Evolutionary conservation across 495 filamentous ascomycete genomes (phyloP).

Genomic region (Bryoglossum gracile): DNA sequence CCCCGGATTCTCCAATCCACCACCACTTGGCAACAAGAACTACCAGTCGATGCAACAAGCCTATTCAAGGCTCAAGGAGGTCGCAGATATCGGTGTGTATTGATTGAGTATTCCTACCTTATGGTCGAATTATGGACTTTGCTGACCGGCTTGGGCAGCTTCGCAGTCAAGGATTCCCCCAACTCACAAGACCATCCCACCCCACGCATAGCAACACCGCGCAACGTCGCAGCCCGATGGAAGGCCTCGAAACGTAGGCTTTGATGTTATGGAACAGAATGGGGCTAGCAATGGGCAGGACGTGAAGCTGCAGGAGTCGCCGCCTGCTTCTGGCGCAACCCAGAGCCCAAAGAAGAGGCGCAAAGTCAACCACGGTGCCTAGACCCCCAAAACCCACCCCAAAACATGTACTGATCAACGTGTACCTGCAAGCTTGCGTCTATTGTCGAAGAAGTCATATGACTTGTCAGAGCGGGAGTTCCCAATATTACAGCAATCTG

Average conservation of each 20-base stretch:
- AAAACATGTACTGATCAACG: constrained; percentile 37
- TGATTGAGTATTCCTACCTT: neutral
- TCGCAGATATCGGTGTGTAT: constrained; percentile 5
- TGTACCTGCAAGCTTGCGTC: constrained; percentile 77
- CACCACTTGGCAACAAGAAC: constrained; percentile 1
- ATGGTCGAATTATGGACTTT: neutral
- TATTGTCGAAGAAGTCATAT: constrained; percentile 99
- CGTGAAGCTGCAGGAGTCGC: constrained; percentile 39
- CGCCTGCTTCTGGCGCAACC: constrained; percentile 30
- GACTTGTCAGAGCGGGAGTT: no score
- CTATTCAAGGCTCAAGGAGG: neutral
- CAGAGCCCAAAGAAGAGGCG: constrained; percentile 87
- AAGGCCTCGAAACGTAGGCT: constrained; percentile 19
- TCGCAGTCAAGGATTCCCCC: neutral
- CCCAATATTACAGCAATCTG: constrained; percentile 23
- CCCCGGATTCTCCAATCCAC: neutral
- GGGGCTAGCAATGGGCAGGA: constrained; percentile 43
- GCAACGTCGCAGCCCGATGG: constrained; percentile 24
- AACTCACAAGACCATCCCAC: constrained; percentile 12
- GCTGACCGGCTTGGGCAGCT: constrained; percentile 6
- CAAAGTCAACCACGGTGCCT: constrained; percentile 98
- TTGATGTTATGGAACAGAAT: constrained; percentile 41
- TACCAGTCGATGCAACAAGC: constrained; percentile 8
- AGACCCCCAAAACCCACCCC: constrained; percentile 22
- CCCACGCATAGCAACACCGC: constrained; percentile 11